phyloP scores from a whole-genome alignment of 169 alveolate genomes.

The Perkinsus olseni region DNA sequence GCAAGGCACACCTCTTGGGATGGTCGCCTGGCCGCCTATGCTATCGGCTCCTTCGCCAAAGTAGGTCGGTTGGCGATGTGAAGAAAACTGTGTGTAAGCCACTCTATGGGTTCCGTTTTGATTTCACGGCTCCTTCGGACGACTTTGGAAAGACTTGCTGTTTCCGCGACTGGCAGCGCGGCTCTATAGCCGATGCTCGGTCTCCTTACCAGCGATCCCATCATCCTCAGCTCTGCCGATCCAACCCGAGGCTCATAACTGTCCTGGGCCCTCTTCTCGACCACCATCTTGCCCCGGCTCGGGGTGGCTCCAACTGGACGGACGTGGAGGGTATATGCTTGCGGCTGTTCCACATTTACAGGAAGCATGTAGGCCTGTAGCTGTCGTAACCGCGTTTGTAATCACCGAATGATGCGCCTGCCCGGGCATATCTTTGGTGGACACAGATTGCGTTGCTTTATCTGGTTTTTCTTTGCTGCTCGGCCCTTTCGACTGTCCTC shows the following conservation, averaged over 20 bases:
- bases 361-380: neutral
- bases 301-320: neutral
- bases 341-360: neutral
- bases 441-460: no score
- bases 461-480: no score
- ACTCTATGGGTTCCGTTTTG: no score
- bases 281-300: neutral
- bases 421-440: no score
- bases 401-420: no score
- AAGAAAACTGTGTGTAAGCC: no score
- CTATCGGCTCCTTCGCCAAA: neutral
- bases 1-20: neutral
- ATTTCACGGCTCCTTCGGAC: no score
- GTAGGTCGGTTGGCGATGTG: neutral
- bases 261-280: neutral
- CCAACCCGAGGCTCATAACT: neutral
- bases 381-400: neutral
- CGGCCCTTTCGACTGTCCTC: no score
- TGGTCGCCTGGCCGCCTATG: neutral
- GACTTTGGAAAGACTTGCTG: no score
- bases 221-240: neutral
- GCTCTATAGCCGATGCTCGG: no score
- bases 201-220: no score
- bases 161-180: no score
- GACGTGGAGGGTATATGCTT: neutral